Percentiles rank a stretch among this genome's conserved stretches.
Evolutionary conservation across 2,329 filamentous ascomycete species (phyloP).

Genomic region (Trichoderma oligosporum): DNA sequence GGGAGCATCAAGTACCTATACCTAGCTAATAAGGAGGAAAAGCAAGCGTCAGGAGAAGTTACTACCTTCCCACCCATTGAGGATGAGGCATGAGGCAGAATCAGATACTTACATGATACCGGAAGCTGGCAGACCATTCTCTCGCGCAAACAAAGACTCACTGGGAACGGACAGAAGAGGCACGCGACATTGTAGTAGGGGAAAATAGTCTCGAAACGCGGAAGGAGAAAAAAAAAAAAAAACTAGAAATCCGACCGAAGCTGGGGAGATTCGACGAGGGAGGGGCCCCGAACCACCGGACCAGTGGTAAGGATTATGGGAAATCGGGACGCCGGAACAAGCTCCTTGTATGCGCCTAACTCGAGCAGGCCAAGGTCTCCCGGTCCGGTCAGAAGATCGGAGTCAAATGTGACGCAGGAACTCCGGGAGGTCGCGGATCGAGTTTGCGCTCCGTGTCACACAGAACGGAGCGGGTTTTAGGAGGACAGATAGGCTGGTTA

Average conservation of each 20-base stretch:
- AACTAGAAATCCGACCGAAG: neutral
- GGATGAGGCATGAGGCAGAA: neutral
- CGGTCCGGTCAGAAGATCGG: slow-evolving; percentile 10
- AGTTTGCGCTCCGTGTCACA: slow-evolving; percentile 11
- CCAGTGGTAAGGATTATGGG: slow-evolving; percentile 3
- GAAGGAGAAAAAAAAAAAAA: no score
- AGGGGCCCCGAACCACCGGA: slow-evolving; percentile 11
- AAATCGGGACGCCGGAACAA: slow-evolving; percentile 11
- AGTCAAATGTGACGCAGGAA: neutral
- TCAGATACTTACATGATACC: slow-evolving; percentile 15
- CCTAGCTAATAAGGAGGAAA: slow-evolving; percentile 9
- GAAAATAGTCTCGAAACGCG: neutral
- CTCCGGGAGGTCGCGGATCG: slow-evolving; percentile 13
- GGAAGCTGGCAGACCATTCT: slow-evolving; percentile 19
- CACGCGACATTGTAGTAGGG: slow-evolving; percentile 15
- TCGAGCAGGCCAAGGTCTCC: neutral
- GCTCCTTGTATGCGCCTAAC: neutral
- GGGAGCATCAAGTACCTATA: slow-evolving; percentile 15
- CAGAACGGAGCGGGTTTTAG: slow-evolving; percentile 3
- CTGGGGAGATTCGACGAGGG: slow-evolving; percentile 6
- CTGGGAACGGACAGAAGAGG: neutral
- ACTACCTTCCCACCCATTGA: neutral
- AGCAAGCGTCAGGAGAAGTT: neutral
- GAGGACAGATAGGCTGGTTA: neutral
- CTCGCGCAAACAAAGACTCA: slow-evolving; percentile 7